Conservation (phyloP, 495 filamentous ascomycete species). For the Podospora fimiseda region DNA sequence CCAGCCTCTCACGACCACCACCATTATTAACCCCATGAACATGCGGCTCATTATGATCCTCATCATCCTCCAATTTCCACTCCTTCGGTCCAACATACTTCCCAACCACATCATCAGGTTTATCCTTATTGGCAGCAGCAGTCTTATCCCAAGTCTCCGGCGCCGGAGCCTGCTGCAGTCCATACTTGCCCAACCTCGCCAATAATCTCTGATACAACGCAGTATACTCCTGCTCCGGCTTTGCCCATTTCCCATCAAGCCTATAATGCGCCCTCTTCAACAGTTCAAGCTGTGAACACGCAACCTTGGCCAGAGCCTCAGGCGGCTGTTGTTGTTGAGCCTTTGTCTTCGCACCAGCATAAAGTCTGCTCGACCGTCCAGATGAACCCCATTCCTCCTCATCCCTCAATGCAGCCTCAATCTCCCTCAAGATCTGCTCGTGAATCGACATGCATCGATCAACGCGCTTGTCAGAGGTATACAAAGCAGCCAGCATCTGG, state of each 20-base stretch:
- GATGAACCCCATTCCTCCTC: constrained; percentile 4
- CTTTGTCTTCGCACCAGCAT: too few species aligned
- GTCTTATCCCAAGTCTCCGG: constrained; percentile 18
- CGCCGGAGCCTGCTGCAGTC: constrained; percentile 4
- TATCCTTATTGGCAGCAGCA: constrained; percentile 7
- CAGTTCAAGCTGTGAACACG: constrained; percentile 45
- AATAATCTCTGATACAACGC: constrained; percentile 12
- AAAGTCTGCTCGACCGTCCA: too few species aligned
- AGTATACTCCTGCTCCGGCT: constrained; percentile 19
- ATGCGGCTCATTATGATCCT: neutral
- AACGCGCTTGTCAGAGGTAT: constrained; percentile 43
- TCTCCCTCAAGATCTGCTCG: constrained; percentile 45
- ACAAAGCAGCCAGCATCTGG: constrained; percentile 50
- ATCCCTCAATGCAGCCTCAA: constrained; percentile 20
- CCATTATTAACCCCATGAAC: neutral
- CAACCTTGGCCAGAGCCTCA: constrained; percentile 35
- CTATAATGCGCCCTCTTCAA: constrained; percentile 40
- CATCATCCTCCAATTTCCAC: constrained; percentile 9
- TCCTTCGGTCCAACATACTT: constrained; percentile 20
- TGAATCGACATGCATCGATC: constrained; percentile 49
- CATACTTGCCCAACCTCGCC: constrained; percentile 8
- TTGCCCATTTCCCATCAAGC: constrained; percentile 30
- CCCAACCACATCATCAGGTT: constrained; percentile 21
- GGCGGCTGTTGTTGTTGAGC: constrained; percentile 26
- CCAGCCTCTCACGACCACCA: neutral